Evolutionary conservation across 768 basidiomycete genomes (phyloP).

Genomic region (Boletus rufocinnamomeus): DNA sequence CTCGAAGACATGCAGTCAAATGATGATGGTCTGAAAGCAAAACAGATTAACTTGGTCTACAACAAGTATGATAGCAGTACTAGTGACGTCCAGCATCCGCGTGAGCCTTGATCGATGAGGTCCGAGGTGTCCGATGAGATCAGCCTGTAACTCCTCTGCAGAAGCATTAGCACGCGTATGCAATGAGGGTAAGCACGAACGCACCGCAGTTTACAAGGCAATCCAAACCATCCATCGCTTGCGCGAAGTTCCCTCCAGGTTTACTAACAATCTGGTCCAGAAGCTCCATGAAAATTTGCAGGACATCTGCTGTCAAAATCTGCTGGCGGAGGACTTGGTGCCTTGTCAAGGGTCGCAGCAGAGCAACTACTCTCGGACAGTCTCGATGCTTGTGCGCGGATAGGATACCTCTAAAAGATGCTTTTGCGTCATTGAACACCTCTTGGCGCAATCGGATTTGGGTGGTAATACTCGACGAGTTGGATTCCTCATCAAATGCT

Average conservation of each 20-base stretch:
- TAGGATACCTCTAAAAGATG: slow-evolving; percentile 4
- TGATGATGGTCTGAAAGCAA: background rate
- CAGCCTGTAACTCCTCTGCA: background rate
- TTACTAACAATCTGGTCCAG: background rate
- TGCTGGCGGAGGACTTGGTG: background rate
- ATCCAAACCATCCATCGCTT: slow-evolving; percentile 17
- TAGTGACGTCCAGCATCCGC: background rate
- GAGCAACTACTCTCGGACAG: slow-evolving; percentile 13
- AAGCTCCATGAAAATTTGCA: background rate
- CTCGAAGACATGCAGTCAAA: background rate
- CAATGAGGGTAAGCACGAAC: background rate
- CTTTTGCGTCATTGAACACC: slow-evolving; percentile 3
- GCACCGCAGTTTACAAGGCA: slow-evolving; percentile 15
- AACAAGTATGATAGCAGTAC: background rate
- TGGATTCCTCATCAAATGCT: background rate
- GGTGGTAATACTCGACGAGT: background rate
- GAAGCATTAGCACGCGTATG: background rate
- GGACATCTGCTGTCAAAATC: slow-evolving; percentile 2
- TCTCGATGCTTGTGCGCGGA: slow-evolving; percentile 11
- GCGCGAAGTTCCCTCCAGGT: slow-evolving; percentile 2
- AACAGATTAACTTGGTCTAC: background rate
- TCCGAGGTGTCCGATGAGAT: background rate
- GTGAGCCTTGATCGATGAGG: background rate
- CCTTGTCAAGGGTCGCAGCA: slow-evolving; percentile 16
- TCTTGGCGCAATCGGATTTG: background rate